Evolutionary conservation across 2,329 filamentous ascomycete genomes (phyloP).

Genomic region (Lasiodiplodia citricola): DNA sequence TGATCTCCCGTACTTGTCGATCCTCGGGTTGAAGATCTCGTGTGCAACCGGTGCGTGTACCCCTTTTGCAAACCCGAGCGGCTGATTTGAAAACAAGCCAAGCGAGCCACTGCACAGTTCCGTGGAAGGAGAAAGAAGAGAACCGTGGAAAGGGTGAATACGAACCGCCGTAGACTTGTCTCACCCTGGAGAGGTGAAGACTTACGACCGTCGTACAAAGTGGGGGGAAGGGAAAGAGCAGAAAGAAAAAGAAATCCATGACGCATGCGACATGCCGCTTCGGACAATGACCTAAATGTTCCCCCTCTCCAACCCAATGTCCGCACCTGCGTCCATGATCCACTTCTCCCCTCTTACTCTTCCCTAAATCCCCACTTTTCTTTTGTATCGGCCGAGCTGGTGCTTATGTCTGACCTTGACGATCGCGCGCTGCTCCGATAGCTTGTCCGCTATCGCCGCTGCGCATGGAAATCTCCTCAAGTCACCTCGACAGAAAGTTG

Average conservation of each 20-base stretch:
- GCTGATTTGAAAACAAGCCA: background rate
- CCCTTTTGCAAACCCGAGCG: background rate
- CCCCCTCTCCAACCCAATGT: background rate
- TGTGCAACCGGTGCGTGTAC: background rate
- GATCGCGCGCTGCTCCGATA: background rate
- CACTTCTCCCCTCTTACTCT: background rate
- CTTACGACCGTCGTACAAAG: background rate
- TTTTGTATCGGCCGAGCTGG: background rate
- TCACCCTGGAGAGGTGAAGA: no score
- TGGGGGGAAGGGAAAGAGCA: background rate
- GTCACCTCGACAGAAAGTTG: slow-evolving; percentile 13
- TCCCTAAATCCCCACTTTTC: no score
- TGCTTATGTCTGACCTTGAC: background rate
- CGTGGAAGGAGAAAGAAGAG: no score
- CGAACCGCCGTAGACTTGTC: no score
- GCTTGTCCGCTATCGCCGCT: background rate
- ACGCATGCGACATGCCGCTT: slow-evolving; percentile 17
- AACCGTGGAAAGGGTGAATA: no score
- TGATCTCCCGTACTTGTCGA: slow-evolving; percentile 3
- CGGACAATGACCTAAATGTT: slow-evolving; percentile 6
- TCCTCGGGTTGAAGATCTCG: background rate
- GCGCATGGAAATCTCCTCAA: background rate
- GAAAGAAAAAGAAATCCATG: background rate
- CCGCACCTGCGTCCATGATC: background rate
- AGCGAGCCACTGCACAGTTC: background rate